Evolutionary conservation across 2,329 filamentous ascomycete species (phyloP), one percentile per base, ranked within the genome.

Genomic region (Pseudomassariella vexata): DNA sequence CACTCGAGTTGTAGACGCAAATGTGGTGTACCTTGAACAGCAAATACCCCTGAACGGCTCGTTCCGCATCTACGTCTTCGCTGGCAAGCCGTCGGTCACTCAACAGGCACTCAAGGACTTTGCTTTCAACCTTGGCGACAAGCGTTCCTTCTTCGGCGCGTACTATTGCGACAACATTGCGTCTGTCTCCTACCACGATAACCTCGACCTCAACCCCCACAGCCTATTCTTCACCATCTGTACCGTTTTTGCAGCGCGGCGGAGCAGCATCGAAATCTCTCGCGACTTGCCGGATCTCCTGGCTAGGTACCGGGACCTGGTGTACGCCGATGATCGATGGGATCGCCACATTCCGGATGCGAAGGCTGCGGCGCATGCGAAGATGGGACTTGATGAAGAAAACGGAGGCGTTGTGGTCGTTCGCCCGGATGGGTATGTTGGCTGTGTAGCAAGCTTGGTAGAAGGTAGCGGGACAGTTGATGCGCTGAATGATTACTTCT

Each of bases 21-120:
- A 95, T 57, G 79, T 86, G 5, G 87, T 94, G 2, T 85, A 94
- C 48, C 70, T 95, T 8, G 89, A 95, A 60, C 88, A 95, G 58
- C 85, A 94, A 52, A 73, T 95, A 19, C 88, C 88, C 0, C 68
- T 89, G 37, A 95, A 95, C 57, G 88, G 88, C 25, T 81, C 87
- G 2, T 95, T 89, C 69, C 76, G 88, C 35, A 70, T 95, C 39
- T 94, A 88, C 55, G 59, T 95, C 41, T 94, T 94, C 55, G 87
- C 76, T n/a, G 89, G 89, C 35, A 67, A 70, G 24, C 77, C 77
- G 7, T 52, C 63, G 10, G 65, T 67, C 28, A 81, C 77, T 9
- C 65, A 67, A 24, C 59, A 61, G 28, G 85, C 88, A 0, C 65
- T 95, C 15, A 53, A 64, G 12, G 85, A 94, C 51, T 74, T 95